Evolutionary conservation across 768 basidiomycete genomes (phyloP).

Genomic region (Leucogyrophana mollusca): DNA sequence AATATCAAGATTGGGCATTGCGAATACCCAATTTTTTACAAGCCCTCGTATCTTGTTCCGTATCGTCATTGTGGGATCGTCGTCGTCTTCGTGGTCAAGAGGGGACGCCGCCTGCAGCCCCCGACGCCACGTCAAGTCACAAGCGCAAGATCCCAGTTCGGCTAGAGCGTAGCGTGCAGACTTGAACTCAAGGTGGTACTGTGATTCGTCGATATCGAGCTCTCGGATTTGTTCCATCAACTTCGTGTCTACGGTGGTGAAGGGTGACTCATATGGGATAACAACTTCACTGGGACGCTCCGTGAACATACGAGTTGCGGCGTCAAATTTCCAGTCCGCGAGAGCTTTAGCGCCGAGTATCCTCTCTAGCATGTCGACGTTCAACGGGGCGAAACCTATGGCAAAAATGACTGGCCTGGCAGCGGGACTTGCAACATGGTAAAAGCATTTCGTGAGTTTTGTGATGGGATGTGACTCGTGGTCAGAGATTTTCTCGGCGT

Average conservation of each 20-base stretch:
- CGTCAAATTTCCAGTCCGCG: slow-evolving; percentile 33
- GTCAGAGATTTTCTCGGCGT: slow-evolving; percentile 38
- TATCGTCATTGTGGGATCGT: slow-evolving; percentile 25
- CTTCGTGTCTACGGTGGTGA: slow-evolving; percentile 34
- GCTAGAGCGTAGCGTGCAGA: slow-evolving; percentile 44
- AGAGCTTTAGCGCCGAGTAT: slow-evolving; percentile 38
- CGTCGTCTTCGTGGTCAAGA: slow-evolving; percentile 35
- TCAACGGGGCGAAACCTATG: slow-evolving; percentile 28
- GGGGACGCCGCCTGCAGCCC: slow-evolving; percentile 38
- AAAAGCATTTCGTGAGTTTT: slow-evolving; percentile 46
- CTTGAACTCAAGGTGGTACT: slow-evolving; percentile 43
- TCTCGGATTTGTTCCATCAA: slow-evolving; percentile 48
- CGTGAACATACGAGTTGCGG: slow-evolving; percentile 31
- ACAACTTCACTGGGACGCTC: slow-evolving; percentile 51
- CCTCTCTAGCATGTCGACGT: slow-evolving; percentile 38
- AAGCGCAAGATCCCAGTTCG: slow-evolving; percentile 67
- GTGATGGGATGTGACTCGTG: slow-evolving; percentile 40
- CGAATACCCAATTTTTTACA: slow-evolving; percentile 61
- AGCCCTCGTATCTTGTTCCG: slow-evolving; percentile 31
- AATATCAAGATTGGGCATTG: slow-evolving; percentile 60
- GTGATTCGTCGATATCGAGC: slow-evolving; percentile 38
- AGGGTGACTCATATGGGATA: slow-evolving; percentile 47
- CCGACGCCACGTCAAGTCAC: slow-evolving; percentile 69
- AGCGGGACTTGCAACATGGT: slow-evolving; percentile 32
- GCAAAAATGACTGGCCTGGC: slow-evolving; percentile 46